Evolutionary conservation across 169 alveolate species (phyloP), one percentile per base, ranked within the genome.

Genomic region (Plasmodium reichenowi): DNA sequence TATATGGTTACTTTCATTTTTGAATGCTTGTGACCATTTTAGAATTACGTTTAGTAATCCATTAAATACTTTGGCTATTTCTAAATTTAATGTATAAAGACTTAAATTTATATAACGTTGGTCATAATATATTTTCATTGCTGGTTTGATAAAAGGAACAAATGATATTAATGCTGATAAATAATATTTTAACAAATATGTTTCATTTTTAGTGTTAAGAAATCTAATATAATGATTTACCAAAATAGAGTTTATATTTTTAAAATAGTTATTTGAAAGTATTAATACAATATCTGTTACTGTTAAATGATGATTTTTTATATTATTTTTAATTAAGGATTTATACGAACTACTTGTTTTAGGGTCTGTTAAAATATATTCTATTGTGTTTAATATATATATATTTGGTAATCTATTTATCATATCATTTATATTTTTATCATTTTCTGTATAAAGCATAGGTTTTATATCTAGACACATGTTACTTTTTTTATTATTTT

Each of bases 141-240:
- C 91, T 32, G 91, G 91, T 47, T 83, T 83, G 38, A 83, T 83
- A 48, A 83, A 83, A 1, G 91, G 85, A 26, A 48, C 43, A 48
- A 83, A 58, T 26, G 91, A 17, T 58, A 83, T 9, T 52, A 83
- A 17, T 32, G 26, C 74, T 15, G 56, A n/a, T 26, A 83, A 72
- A 63, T 56, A 83, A 17, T 83, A 83, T 38, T 68, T 67, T 22
- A 48, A 60, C 72, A 83, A 12, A 15, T 83, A 32, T 8, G 58
- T 17, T 15, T 45, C 56, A 22, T 29, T 68, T 3, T 83, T 67
- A 60, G 85, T 83, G 48, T 4, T 54, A 24, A 83, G 17, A 29
- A 83, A 83, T 1, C 22, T 12, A n/a, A 43, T 38, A 17, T 68
- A 58, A 22, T 83, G 29, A 32, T 22, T 54, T 56, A 83, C 91